Conservation (phyloP, 164 flowering plant species). For the Nymphaea thermarum region DNA sequence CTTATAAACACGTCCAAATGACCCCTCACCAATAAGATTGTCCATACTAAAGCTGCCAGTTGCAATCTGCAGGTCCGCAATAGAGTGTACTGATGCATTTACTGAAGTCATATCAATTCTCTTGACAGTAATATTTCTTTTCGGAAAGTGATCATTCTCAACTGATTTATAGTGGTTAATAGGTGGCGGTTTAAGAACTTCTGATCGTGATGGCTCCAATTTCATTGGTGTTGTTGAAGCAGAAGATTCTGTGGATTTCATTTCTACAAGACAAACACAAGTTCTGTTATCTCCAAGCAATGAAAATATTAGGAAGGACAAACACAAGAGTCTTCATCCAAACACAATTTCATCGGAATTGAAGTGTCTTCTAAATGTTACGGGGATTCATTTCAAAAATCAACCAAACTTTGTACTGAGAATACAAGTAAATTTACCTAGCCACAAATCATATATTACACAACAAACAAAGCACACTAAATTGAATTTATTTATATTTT, state of each 20-base stretch:
- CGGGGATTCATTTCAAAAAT: too few relatives aligned
- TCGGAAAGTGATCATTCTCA: conserved; percentile 61
- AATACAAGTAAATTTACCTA: too few relatives aligned
- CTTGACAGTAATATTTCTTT: conserved; percentile 44
- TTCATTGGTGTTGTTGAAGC: conserved; percentile 29
- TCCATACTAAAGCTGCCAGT: conserved; percentile 82
- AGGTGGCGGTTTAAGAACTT: conserved; percentile 80
- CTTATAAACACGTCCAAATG: conserved; percentile 88
- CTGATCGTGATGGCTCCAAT: conserved; percentile 40
- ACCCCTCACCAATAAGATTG: conserved; percentile 79
- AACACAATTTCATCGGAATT: too few relatives aligned
- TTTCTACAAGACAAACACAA: conserved; percentile 36
- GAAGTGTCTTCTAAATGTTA: too few relatives aligned
- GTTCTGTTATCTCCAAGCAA: too few relatives aligned
- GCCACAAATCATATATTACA: too few relatives aligned
- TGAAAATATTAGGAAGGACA: too few relatives aligned
- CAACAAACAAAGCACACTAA: too few relatives aligned
- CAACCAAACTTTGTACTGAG: too few relatives aligned
- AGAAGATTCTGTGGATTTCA: conserved; percentile 45
- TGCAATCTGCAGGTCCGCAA: conserved; percentile 93
- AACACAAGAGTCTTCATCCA: too few relatives aligned
- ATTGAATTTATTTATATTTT: too few relatives aligned
- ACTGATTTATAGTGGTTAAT: conserved; percentile 74
- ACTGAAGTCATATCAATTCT: conserved; percentile 33
- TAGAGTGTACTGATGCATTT: conserved; percentile 47